These are phyloP conservation scores for Akebia trifoliata DNA, from an alignment of 164 flowering plant genomes.

Conservation along the genomic window DNA sequence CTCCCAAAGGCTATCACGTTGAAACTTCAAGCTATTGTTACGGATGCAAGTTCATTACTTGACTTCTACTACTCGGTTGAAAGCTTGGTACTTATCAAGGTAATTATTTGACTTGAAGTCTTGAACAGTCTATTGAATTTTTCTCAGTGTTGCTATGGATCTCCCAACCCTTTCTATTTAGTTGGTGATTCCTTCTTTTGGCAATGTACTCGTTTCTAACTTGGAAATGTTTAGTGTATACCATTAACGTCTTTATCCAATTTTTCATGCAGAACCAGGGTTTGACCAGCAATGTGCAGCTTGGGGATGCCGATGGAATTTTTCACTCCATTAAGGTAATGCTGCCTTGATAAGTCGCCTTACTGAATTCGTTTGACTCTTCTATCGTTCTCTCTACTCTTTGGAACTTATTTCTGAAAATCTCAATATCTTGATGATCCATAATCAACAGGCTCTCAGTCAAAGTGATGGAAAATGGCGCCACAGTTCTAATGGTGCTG, in stretches of 20 bases:
- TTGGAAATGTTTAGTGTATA: neutral
- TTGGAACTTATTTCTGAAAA: neutral
- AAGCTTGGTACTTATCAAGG: conserved; percentile 78
- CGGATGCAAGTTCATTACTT: conserved; percentile 62
- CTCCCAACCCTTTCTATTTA: neutral
- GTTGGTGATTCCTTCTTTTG: neutral
- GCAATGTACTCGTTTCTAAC: neutral
- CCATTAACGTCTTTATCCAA: neutral
- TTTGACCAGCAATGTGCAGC: conserved; percentile 37
- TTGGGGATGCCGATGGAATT: conserved; percentile 65
- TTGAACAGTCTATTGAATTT: neutral
- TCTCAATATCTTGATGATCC: neutral
- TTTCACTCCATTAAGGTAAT: conserved; percentile 87
- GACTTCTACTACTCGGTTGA: conserved; percentile 70
- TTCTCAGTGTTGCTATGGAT: conserved; percentile 3
- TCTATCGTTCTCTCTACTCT: neutral
- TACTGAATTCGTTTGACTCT: neutral
- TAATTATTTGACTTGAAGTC: conserved; percentile 21
- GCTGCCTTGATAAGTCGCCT: neutral
- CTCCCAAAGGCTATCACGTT: conserved; percentile 44
- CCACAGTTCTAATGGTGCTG: conserved; percentile 63
- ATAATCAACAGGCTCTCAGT: conserved; percentile 65
- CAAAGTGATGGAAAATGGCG: conserved; percentile 99
- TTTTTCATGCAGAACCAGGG: conserved; percentile 48
- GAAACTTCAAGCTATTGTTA: conserved; percentile 48